Evolutionary conservation across 176 grass and related monocot genomes (phyloP).

Genomic region (Juncus inflexus): DNA sequence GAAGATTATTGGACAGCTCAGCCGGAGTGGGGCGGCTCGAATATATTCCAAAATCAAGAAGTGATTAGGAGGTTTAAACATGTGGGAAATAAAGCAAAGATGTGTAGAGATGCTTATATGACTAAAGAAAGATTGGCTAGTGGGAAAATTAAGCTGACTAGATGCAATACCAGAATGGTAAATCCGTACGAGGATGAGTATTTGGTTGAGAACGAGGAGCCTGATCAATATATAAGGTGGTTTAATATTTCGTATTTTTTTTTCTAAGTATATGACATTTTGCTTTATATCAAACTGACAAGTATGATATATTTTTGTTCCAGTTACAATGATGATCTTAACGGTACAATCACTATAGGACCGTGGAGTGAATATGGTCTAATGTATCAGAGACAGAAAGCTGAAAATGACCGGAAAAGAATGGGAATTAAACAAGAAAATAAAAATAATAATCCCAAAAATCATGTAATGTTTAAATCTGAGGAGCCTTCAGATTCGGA

Average conservation of each 20-base stretch:
- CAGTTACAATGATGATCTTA: neutral
- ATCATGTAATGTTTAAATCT: neutral
- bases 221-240: neutral
- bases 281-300: neutral
- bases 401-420: too few relatives aligned
- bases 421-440: too few relatives aligned
- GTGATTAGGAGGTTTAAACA: neutral
- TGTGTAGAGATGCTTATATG: neutral
- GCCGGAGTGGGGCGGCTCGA: slow-evolving; percentile 4
- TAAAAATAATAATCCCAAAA: too few relatives aligned
- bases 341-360: neutral
- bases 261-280: neutral
- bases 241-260: neutral
- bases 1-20: neutral
- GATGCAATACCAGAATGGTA: neutral
- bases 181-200: neutral
- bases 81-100: neutral
- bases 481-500: neutral
- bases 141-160: slow-evolving; percentile 4
- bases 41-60: neutral
- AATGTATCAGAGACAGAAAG: too few relatives aligned
- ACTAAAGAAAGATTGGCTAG: slow-evolving; percentile 9
- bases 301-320: neutral
- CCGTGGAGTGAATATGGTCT: too few relatives aligned
- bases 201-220: neutral